Conservation (phyloP, 2,329 filamentous ascomycete genomes). For the Xylariaceae sp. region DNA sequence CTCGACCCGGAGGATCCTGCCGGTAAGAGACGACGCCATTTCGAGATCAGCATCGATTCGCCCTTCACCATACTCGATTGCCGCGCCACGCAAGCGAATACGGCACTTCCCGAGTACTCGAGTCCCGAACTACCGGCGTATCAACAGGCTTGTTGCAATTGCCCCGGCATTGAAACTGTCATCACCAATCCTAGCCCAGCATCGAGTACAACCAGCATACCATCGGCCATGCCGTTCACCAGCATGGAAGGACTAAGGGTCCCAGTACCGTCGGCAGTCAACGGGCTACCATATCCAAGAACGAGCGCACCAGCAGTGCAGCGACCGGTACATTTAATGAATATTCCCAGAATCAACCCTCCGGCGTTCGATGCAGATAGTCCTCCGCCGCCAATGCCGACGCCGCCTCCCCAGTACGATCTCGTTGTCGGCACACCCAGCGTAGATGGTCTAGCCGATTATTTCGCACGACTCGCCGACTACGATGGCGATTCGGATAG, state of each 20-base stretch:
- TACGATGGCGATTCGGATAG: constrained; percentile 50
- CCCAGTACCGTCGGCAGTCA: constrained; percentile 52
- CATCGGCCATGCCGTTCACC: constrained; percentile 34
- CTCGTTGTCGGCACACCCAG: constrained; percentile 64
- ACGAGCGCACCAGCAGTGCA: constrained; percentile 27
- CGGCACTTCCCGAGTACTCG: constrained; percentile 72
- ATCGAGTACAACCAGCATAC: constrained; percentile 50
- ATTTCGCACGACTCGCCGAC: constrained; percentile 74
- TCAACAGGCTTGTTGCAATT: constrained; percentile 48
- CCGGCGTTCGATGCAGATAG: constrained; percentile 80
- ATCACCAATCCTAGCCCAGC: constrained; percentile 61
- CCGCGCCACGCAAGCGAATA: constrained; percentile 87
- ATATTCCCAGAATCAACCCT: constrained; percentile 80
- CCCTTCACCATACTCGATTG: constrained; percentile 91
- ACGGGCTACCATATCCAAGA: constrained; percentile 39
- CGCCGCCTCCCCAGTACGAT: constrained; percentile 82
- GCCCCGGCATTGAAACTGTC: constrained; percentile 43
- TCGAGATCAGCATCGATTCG: constrained; percentile 94
- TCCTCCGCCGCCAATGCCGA: constrained; percentile 62
- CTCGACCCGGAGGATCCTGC: constrained; percentile 70
- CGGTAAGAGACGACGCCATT: constrained; percentile 72
- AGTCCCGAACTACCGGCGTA: constrained; percentile 48
- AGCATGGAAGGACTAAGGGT: constrained; percentile 30
- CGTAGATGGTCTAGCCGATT: constrained; percentile 72
- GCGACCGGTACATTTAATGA: constrained; percentile 73